Evolutionary conservation across 306 rosid genomes (phyloP).

Genomic region (Castanopsis chinensis): DNA sequence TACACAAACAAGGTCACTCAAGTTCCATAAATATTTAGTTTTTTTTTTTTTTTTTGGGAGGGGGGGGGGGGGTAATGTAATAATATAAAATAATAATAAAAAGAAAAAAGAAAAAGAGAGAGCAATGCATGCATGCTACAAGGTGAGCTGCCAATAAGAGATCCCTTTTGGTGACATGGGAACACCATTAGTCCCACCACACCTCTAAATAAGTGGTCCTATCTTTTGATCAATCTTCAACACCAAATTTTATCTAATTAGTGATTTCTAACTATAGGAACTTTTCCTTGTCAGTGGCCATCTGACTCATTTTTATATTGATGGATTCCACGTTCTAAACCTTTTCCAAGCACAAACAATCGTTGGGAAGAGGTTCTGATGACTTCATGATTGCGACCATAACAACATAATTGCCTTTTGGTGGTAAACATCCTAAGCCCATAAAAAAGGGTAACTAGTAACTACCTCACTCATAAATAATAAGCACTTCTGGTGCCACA

Average conservation of each 20-base stretch:
- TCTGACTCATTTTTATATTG: neutral
- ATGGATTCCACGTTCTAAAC: conserved; percentile 6
- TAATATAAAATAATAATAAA: neutral
- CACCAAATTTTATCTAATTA: conserved; percentile 1
- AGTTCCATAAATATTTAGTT: too few species aligned
- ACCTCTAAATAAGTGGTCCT: neutral
- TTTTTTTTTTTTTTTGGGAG: too few species aligned
- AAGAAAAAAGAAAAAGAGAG: neutral
- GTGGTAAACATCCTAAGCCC: neutral
- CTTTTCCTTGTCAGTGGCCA: neutral
- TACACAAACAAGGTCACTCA: too few species aligned
- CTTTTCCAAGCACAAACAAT: neutral
- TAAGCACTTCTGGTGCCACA: neutral
- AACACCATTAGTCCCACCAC: neutral
- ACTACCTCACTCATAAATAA: neutral
- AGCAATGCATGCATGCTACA: too few species aligned
- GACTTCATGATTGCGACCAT: neutral
- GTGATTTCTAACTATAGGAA: neutral
- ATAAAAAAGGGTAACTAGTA: neutral
- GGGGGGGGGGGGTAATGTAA: too few species aligned
- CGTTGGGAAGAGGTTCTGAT: neutral
- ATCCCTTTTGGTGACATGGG: neutral
- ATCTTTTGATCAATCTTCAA: neutral
- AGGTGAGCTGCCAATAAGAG: neutral
- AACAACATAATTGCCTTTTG: neutral